phyloP scores from a whole-genome alignment of 805 yeast species.

The Zygotorulaspora sp. region DNA sequence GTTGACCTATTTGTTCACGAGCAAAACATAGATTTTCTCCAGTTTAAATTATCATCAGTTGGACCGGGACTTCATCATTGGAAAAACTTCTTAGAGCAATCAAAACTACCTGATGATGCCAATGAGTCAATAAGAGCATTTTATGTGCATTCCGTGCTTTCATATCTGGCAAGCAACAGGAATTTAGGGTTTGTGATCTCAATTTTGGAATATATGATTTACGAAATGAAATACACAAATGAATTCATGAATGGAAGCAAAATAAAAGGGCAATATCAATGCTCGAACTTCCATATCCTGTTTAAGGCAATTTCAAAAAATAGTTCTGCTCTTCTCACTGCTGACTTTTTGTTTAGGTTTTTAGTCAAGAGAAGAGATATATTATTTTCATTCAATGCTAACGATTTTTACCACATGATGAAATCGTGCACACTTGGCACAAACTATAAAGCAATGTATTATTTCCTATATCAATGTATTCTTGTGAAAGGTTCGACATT shows the following conservation, averaged over 20 bases:
- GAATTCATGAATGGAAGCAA: slow-evolving; percentile 11
- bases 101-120: slow-evolving; percentile 9
- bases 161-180: slow-evolving; percentile 10
- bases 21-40: slow-evolving; percentile 15
- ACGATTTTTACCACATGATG: slow-evolving; percentile 18
- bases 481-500: slow-evolving; percentile 6
- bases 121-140: slow-evolving; percentile 16
- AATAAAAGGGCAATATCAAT: slow-evolving; percentile 6
- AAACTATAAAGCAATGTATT: slow-evolving; percentile 11
- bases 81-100: slow-evolving; percentile 10
- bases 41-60: slow-evolving; percentile 14
- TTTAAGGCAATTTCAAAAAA: slow-evolving; percentile 15
- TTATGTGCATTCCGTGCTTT: slow-evolving; percentile 12
- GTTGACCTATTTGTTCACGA: slow-evolving; percentile 13
- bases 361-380: slow-evolving; percentile 5
- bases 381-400: slow-evolving; percentile 11
- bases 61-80: slow-evolving; percentile 10
- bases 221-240: slow-evolving; percentile 9
- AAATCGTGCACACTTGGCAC: slow-evolving; percentile 10
- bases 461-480: slow-evolving; percentile 10
- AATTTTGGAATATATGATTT: slow-evolving; percentile 13
- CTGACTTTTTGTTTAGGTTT: slow-evolving; percentile 11
- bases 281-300: slow-evolving; percentile 16
- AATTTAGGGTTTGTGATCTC: slow-evolving; percentile 14
- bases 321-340: slow-evolving; percentile 15